Evolutionary conservation across 148 eudicot genomes (phyloP), one percentile per base, ranked within the genome.

Genomic region (Fagopyrum esculentum): DNA sequence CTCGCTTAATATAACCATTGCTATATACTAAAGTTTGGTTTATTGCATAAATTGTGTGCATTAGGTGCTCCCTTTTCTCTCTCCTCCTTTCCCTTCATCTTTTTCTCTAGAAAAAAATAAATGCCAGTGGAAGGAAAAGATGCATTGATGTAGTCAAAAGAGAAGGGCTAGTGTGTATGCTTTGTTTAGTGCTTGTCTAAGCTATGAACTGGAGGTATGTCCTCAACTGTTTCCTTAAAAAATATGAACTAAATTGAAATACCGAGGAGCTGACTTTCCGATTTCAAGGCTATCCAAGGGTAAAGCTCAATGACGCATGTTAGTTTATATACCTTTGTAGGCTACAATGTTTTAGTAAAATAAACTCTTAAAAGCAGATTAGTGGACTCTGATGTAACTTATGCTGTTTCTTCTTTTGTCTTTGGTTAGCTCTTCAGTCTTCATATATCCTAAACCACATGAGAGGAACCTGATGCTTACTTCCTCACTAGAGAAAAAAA

Each of bases 171-270:
- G 71, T 66, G 71, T 40, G 4, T 66, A 66, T 40, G 71, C 71
- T 66, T 66, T 66, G 71, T 66, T 63, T 63, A 30, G 69, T 63
- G 69, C 45, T 63, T 43, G 71, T 66, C 46, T 66, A 40, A 66
- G 71, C 71, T 40, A 66, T 40, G 19, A 66, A 66, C 71, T 43
- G 19, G 71, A 66, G 71, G 13, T 13, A 35, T 66, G 35, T 66
- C 47, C 17, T 5, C 19, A 66, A 66, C 46, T 66, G 71, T 66
- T 66, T 40, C 17, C 71, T 40, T 66, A 66, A 66, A 13, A 26
- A 66, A 7, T 11, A 35, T 64, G 16, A 4, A 66, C 9, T 66
- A 35, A 40, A 40, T 4, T 17, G 69, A 29, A 63, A 63, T 66
- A 35, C 71, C 15, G 46, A 13, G 71, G 71, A 66, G 71, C 71